A percentile compares a stretch with the other conserved stretches of the same genome.
phyloP scores from a whole-genome alignment of 1,139 yeast genomes.

The Geotrichum bryndzae region DNA sequence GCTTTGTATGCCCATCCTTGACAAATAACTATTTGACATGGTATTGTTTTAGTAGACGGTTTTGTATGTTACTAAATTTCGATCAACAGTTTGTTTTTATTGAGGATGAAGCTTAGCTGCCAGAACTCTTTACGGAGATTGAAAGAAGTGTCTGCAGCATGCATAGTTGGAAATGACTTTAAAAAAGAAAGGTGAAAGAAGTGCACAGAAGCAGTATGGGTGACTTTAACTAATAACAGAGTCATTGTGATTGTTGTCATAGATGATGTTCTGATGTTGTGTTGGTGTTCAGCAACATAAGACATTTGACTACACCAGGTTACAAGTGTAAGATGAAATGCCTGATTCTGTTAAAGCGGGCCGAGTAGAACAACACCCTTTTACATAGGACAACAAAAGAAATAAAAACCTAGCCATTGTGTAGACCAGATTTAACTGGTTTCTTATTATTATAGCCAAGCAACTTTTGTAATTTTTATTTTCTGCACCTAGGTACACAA shows the following conservation, averaged over 20 bases:
- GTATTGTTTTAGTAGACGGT: not conserved
- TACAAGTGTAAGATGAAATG: not conserved
- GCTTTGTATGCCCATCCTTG: constrained; percentile 7
- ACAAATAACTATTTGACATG: constrained; percentile 6
- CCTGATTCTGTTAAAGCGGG: not conserved
- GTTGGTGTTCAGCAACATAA: not conserved
- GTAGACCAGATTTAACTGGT: too few species aligned
- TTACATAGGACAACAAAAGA: too few species aligned
- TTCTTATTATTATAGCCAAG: too few species aligned
- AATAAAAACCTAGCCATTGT: too few species aligned
- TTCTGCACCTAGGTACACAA: not conserved
- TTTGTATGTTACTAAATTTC: not conserved
- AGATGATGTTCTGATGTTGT: not conserved
- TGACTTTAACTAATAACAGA: too few species aligned
- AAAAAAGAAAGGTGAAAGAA: not conserved
- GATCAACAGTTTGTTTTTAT: too few species aligned
- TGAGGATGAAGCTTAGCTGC: too few species aligned
- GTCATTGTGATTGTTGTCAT: too few species aligned
- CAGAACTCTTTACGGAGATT: not conserved
- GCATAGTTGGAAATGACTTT: not conserved
- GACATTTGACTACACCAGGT: not conserved
- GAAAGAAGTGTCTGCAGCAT: not conserved
- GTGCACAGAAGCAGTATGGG: not conserved
- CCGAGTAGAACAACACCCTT: too few species aligned
- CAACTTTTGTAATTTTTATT: too few species aligned